Base-by-base conservation (phyloP, 192 early-diverging fungal species). In the Coemansia sp. region DNA sequence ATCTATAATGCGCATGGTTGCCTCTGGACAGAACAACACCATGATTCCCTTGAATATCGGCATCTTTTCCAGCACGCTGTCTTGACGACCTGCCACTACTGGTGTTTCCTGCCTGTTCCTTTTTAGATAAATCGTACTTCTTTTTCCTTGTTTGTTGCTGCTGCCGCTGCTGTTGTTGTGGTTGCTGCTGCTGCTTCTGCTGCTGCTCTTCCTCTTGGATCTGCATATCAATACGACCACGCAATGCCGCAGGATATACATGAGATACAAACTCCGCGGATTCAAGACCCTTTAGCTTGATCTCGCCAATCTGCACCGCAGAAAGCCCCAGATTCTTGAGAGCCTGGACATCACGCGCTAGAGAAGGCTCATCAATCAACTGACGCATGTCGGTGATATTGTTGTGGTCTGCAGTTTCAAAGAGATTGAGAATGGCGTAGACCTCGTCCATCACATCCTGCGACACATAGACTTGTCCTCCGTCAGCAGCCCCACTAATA, bases 401-500 rank as follows among this genome's bases (percentile, higher is more conserved):
- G 54, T 71, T 76, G 41, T 78, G 77, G 55, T 86, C 84, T 3
- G 81, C 77, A 53, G 77, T 77, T 22, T 79, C 81, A 50, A 83
- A 79, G 22, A 85, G 58, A 2, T 69, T 77, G 48, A 77, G 60
- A 41, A 83, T 83, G 7, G 77, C 71, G 53, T 80, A 77, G 13
- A 87, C 73, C 68, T 88, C 87, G 57, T 87, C 84, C 76, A 88
- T 84, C 16, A 93, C 91, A 66, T 96, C 95, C 43, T 91, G 91
- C 59, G 90, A 92, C 7, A 94, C 85, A 65, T 91, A 92, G 19
- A 94, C 92, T 65, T 97, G 92, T 4, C 95, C 95, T 19, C 95
- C 95, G 67, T 97, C 93, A 0, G 94, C 93, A 7, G 90, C 89
- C 17, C 86, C 87, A 61, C 91, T 90, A 49, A 95, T 91, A 53